phyloP scores from a whole-genome alignment of 352 stramenopile species.

The Globisporangium nunn region DNA sequence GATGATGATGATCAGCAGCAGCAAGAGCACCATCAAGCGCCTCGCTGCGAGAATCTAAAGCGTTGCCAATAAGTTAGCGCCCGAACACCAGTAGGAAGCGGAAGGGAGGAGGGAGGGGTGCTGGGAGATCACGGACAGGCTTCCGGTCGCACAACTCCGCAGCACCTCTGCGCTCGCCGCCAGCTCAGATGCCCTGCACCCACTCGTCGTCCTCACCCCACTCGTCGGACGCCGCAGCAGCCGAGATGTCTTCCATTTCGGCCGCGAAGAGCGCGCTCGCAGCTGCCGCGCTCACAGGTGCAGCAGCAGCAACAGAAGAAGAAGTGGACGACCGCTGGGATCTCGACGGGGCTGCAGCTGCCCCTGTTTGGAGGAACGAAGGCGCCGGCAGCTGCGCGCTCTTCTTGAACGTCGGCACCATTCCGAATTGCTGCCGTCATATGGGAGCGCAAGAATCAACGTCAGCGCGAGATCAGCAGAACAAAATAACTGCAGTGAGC shows the following conservation, averaged over 20 bases:
- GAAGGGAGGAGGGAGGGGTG: neutral
- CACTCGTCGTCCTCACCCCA: slow-evolving; percentile 82
- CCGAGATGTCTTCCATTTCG: slow-evolving; percentile 58
- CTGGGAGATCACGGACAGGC: no score
- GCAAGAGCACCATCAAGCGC: neutral
- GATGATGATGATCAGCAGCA: neutral
- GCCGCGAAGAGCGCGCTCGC: slow-evolving; percentile 51
- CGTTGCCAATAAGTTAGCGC: slow-evolving; percentile 4
- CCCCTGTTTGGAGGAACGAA: slow-evolving; percentile 9
- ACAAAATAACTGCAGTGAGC: neutral
- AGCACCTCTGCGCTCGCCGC: neutral
- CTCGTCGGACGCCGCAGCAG: slow-evolving; percentile 33
- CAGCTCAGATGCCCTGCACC: slow-evolving; percentile 56
- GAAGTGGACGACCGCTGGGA: slow-evolving; percentile 14
- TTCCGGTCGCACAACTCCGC: neutral
- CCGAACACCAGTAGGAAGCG: neutral
- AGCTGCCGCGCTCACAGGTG: slow-evolving; percentile 18
- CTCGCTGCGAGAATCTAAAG: neutral
- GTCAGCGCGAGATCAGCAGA: neutral
- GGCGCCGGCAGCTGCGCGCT: slow-evolving; percentile 28
- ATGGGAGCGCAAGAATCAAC: neutral
- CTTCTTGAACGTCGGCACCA: slow-evolving; percentile 76
- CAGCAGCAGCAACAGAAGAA: slow-evolving; percentile 7
- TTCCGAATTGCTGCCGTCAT: slow-evolving; percentile 64
- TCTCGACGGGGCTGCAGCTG: slow-evolving; percentile 5